Evolutionary conservation across 768 basidiomycete genomes (phyloP).

Genomic region (Hericium coralloides): DNA sequence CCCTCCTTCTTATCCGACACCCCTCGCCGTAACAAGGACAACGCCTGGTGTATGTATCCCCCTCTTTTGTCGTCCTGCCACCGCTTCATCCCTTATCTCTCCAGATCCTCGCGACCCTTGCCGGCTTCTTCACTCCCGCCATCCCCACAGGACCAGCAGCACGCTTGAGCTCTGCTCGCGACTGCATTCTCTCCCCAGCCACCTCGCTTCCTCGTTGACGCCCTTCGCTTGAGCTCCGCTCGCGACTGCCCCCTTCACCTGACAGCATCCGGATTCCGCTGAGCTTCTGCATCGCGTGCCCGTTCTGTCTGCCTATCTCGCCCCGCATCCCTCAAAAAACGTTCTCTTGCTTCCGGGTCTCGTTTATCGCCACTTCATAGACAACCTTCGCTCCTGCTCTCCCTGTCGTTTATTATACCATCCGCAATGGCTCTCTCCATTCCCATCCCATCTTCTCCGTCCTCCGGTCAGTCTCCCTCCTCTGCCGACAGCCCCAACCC

Average conservation of each 20-base stretch:
- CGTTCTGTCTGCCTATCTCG: constrained; percentile 15
- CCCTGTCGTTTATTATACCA: constrained; percentile 14
- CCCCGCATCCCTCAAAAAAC: constrained; percentile 18
- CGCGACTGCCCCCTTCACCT: constrained; percentile 16
- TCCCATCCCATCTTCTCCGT: constrained; percentile 30
- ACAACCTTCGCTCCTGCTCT: not conserved
- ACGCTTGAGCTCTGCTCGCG: constrained; percentile 52
- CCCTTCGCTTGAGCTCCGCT: constrained; percentile 8
- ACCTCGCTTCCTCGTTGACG: not conserved
- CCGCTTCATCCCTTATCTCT: not conserved
- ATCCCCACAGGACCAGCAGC: constrained; percentile 31
- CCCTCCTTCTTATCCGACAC: constrained; percentile 24
- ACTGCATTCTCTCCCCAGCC: constrained; percentile 19
- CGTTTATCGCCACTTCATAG: constrained; percentile 2
- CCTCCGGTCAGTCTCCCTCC: constrained; percentile 25
- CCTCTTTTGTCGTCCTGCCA: not conserved
- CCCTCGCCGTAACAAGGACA: constrained; percentile 45
- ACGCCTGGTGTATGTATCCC: constrained; percentile 35
- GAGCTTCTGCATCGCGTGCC: constrained; percentile 36
- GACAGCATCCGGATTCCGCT: constrained; percentile 41
- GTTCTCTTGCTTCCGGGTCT: constrained; percentile 16
- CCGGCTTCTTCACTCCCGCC: constrained; percentile 59
- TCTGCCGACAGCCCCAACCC: constrained; percentile 35
- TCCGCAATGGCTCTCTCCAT: constrained; percentile 31
- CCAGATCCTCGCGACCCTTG: constrained; percentile 91